Percentiles rank a stretch among this genome's conserved stretches.
Conservation (phyloP, 2,329 filamentous ascomycete genomes). For the Raffaelea arxii region DNA sequence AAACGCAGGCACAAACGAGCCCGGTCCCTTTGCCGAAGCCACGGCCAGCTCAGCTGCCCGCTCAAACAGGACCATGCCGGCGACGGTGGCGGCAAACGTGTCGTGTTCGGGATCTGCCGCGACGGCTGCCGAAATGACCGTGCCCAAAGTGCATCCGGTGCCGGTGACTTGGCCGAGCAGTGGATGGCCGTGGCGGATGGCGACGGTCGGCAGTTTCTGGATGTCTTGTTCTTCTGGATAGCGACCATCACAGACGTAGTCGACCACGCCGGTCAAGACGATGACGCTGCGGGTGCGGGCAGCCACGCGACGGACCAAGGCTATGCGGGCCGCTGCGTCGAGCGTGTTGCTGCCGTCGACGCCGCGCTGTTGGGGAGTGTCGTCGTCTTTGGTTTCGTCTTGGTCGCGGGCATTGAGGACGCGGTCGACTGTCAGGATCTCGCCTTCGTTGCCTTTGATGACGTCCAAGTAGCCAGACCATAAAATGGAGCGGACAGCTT, state of each 20-base stretch:
- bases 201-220: constrained; percentile 40
- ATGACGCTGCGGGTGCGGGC: constrained; percentile 59
- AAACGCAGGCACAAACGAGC: constrained; percentile 78
- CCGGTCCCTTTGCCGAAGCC: constrained; percentile 65
- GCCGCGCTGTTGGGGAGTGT: constrained; percentile 56
- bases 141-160: constrained; percentile 78
- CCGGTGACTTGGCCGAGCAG: constrained; percentile 64
- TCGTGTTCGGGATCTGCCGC: constrained; percentile 42
- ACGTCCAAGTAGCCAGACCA: constrained; percentile 68
- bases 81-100: constrained; percentile 61
- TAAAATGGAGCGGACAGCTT: constrained; percentile 63
- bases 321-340: constrained; percentile 37
- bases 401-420: constrained; percentile 23
- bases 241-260: constrained; percentile 59
- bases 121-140: constrained; percentile 65
- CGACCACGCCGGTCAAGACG: constrained; percentile 71
- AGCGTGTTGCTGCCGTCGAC: constrained; percentile 66
- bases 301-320: constrained; percentile 58
- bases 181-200: constrained; percentile 67
- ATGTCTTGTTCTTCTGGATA: no score
- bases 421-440: constrained; percentile 66
- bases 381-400: constrained; percentile 11
- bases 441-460: constrained; percentile 90
- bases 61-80: constrained; percentile 70
- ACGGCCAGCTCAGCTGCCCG: constrained; percentile 61